phyloP scores from a whole-genome alignment of 139 green algal genomes.

The Desmodesmus armatus region DNA sequence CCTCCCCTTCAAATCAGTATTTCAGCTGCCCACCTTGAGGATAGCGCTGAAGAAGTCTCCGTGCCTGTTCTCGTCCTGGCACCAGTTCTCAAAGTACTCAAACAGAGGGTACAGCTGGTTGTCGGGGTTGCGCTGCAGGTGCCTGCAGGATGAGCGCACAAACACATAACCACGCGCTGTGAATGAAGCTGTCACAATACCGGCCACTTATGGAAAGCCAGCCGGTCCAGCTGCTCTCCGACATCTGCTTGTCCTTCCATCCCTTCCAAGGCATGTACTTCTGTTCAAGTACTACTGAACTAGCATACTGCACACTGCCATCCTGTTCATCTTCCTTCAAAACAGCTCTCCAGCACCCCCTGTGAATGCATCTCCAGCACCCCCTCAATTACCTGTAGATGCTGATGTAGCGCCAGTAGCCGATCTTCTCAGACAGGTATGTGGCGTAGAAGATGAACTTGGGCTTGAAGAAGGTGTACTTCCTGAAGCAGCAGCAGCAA shows the following conservation, averaged over 20 bases:
- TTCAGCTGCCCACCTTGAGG: constrained; percentile 61
- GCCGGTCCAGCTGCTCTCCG: too few relatives aligned
- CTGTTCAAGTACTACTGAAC: too few relatives aligned
- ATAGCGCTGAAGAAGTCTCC: constrained; percentile 72
- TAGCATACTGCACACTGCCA: too few relatives aligned
- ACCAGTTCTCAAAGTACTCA: constrained; percentile 99
- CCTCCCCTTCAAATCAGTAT: neutral
- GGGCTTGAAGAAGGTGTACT: constrained; percentile 92
- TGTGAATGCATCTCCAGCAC: too few relatives aligned
- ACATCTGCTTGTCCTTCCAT: too few relatives aligned
- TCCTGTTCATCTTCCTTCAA: too few relatives aligned
- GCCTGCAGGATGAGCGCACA: constrained; percentile 49
- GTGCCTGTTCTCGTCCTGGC: constrained; percentile 92
- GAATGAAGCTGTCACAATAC: too few relatives aligned
- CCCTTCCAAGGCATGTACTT: too few relatives aligned
- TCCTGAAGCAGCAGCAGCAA: neutral
- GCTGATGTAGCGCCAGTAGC: constrained; percentile 96
- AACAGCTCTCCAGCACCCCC: too few relatives aligned
- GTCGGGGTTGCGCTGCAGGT: constrained; percentile 93
- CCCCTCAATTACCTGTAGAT: constrained; percentile 79
- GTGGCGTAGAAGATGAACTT: constrained; percentile 99
- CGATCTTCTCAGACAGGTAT: constrained; percentile 98
- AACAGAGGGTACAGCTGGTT: constrained; percentile 98
- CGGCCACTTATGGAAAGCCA: too few relatives aligned
- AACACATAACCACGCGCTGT: too few relatives aligned